Evolutionary conservation across 176 grass and related monocot genomes (phyloP), one percentile per base, ranked within the genome.

Genomic region (Paspalum vaginatum): DNA sequence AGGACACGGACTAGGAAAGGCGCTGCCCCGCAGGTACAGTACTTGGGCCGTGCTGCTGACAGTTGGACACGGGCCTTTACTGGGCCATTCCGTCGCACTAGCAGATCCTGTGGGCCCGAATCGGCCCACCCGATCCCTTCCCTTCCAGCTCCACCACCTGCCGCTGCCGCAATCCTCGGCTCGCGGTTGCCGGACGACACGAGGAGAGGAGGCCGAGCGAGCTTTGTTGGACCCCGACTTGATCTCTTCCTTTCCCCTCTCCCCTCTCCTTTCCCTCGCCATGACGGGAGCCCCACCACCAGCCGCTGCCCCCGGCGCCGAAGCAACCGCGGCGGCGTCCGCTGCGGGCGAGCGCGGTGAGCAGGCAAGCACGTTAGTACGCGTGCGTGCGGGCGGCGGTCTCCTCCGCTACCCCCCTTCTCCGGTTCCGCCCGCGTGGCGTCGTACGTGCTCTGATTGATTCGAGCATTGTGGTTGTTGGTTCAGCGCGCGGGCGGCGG

Each of bases 331-430:
- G 51, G 70, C 83, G 27, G 21, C 60, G 45, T 87, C 76, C 38
- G 54, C 72, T 41, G 53, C 69, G 77, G 57, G 55, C 18, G 52
- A 27, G 43, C 77, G 61, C 79, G 40, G 46, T 72, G 89, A 37
- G 57, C 85, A 46, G 84, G 89, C 55, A 80, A 75, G 61, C 68
- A 78, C 65, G 51, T 62, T 12, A 43, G 76, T 79, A 68, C 77
- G 49, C 77, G 77, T 79, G 62, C 37, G 58, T 32, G 32, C 32
- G 32, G 32, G 32, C 32, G 32, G 32, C 32, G 77, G 50, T 25
- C 38, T 25, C 63, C 48, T 32, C 38, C 11, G 11, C 55, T 22
- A n/a, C 22, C 21, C 3, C n/a, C 15, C 12, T 15, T 14, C 43
- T 21, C n/a, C 11, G 12, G 7, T 22, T 45, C 24, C 2, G 68